Percentiles rank a stretch among this genome's conserved stretches.
phyloP scores from a whole-genome alignment of 768 basidiomycete genomes.

The Mrakia gelida region DNA sequence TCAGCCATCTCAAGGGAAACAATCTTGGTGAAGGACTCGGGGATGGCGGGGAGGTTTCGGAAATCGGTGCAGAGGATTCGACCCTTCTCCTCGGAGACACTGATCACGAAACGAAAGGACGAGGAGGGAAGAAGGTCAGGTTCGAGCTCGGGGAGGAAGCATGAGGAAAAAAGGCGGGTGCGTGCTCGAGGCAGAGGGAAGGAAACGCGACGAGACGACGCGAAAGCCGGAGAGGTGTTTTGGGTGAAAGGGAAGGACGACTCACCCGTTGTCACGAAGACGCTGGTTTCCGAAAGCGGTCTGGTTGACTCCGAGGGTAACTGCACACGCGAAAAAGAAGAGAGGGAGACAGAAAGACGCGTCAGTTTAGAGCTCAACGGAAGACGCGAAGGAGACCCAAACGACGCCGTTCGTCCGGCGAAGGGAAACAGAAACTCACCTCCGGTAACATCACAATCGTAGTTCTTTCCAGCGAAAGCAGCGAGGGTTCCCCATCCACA shows the following conservation, averaged over 20 bases:
- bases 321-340: constrained; percentile 36
- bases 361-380: not conserved
- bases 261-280: constrained; percentile 65
- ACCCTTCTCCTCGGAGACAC: constrained; percentile 62
- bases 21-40: constrained; percentile 82
- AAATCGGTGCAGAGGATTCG: constrained; percentile 91
- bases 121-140: not conserved
- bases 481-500: constrained; percentile 94
- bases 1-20: constrained; percentile 98
- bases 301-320: constrained; percentile 87
- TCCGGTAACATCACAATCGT: constrained; percentile 90
- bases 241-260: not conserved
- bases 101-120: not conserved
- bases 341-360: not conserved
- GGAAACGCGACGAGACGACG: not conserved
- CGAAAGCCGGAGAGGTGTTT: not conserved
- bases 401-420: not conserved
- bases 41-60: constrained; percentile 74
- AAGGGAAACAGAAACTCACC: constrained; percentile 35
- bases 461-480: constrained; percentile 95
- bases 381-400: not conserved
- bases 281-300: constrained; percentile 86
- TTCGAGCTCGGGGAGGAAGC: not conserved
- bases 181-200: no score
- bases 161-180: not conserved